Percentiles rank a stretch among this genome's conserved stretches.
These are phyloP conservation scores for Hordeum pubiflorum DNA, from an alignment of 202 grass and related monocot species.

Conservation along the genomic window DNA sequence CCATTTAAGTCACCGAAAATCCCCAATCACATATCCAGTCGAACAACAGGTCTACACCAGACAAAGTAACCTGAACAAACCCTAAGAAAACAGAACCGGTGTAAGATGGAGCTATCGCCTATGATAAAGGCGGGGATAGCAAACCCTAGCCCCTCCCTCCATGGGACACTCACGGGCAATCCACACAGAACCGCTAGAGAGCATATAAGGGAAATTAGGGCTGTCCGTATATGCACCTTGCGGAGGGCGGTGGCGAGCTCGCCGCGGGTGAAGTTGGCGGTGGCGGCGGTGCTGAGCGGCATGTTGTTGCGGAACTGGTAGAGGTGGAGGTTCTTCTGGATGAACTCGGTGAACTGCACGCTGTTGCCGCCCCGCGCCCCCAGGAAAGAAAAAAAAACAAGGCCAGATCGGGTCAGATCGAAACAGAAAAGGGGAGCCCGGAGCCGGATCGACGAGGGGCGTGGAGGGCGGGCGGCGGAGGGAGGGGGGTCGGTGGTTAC, in stretches of 20 bases:
- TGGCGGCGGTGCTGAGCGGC: slow-evolving; percentile 73
- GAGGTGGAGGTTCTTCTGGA: slow-evolving; percentile 98
- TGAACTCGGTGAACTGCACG: slow-evolving; percentile 99
- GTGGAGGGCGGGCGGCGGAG: neutral
- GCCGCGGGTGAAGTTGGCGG: slow-evolving; percentile 90
- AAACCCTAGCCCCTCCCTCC: neutral
- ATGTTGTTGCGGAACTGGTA: slow-evolving; percentile 97
- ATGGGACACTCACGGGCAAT: neutral
- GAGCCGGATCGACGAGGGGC: neutral
- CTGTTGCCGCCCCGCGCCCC: slow-evolving; percentile 16
- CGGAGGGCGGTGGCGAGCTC: slow-evolving; percentile 93
- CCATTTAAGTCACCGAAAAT: neutral
- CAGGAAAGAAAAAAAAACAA: neutral
- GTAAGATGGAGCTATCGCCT: neutral
- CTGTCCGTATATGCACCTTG: slow-evolving; percentile 39
- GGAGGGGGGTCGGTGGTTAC: slow-evolving; percentile 6
- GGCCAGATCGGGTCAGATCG: slow-evolving; percentile 22
- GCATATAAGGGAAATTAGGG: neutral
- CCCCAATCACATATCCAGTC: neutral
- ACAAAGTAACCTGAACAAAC: neutral
- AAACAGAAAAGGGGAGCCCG: neutral
- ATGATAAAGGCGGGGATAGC: neutral
- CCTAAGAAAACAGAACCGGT: neutral
- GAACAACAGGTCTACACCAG: neutral
- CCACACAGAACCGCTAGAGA: neutral